Evolutionary conservation across 352 stramenopile genomes (phyloP), one percentile per base, ranked within the genome.

Genomic region (Phytophthora pluvialis): DNA sequence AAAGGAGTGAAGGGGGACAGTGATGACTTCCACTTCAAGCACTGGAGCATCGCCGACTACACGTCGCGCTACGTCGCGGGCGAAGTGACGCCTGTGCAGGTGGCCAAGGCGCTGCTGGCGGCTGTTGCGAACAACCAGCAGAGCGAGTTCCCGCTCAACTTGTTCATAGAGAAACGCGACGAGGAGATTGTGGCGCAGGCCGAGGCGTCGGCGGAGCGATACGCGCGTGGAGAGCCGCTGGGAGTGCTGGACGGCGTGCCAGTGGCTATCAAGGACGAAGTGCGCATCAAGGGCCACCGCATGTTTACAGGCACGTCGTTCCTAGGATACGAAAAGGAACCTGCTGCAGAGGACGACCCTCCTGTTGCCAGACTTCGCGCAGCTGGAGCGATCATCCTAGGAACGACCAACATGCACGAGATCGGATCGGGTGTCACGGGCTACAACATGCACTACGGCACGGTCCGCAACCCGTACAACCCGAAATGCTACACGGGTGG

Each of bases 391-490:
- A 83, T 98, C 9, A 91, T 98, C 48, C 59, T 97, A 8, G 91
- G 91, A 35, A 91, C 83, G 25, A 96, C 90, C 45, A 95, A 96
- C 67, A 95, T 97, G 86, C 83, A 96, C 68, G 91, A 98, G 62
- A 72, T 95, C 50, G 92, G 92, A 7, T 75, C 66, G 0, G 77
- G 84, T 38, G 70, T 89, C 57, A 91, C 81, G 40, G 87, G 84
- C n/a, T 91, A 89, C 72, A 95, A 93, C 63, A 85, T 88, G 72
- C 71, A 83, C 32, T 75, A 86, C 43, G 87, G 87, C 35, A 90
- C 78, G 1, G 72, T 84, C 11, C 83, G 76, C 40, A 98, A 98
- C 55, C 90, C 94, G 31, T 93, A 97, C 67, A 90, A 96, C 63
- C 70, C 74, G 0, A 72, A 83, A 35, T 80, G 90, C 57, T 97